Evolutionary conservation across 2,329 filamentous ascomycete species (phyloP).

Genomic region (Capronia coronata): DNA sequence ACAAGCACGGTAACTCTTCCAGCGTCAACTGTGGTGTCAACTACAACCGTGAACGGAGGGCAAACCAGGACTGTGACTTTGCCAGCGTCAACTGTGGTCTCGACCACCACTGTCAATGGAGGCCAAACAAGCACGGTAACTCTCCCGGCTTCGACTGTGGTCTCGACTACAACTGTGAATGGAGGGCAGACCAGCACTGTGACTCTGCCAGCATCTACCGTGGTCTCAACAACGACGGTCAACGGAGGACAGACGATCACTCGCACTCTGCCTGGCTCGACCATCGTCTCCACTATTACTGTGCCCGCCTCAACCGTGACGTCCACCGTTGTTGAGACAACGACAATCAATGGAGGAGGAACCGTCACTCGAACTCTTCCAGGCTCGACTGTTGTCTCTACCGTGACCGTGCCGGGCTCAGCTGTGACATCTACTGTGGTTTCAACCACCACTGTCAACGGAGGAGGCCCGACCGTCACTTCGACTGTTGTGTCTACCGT

Average conservation of each 20-base stretch:
- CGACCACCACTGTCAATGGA: neutral
- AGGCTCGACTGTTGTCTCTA: neutral
- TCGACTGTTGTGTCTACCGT: neutral
- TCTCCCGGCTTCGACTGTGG: neutral
- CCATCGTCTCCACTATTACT: neutral
- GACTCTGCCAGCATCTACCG: neutral
- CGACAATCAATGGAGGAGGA: neutral
- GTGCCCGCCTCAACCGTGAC: neutral
- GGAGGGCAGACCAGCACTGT: neutral
- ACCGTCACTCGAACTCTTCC: neutral
- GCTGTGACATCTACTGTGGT: neutral
- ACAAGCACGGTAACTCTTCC: neutral
- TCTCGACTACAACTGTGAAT: neutral
- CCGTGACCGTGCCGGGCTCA: neutral
- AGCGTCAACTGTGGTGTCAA: neutral
- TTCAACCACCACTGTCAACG: neutral
- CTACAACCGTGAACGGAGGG: neutral
- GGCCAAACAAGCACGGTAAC: neutral
- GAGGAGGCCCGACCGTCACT: neutral
- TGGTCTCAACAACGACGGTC: neutral
- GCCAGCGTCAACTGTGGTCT: neutral
- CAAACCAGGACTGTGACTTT: neutral
- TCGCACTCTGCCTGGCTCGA: neutral
- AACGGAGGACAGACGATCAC: neutral
- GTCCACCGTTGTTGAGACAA: neutral